These are phyloP conservation scores for Phytophthora hibernalis DNA, from an alignment of 352 stramenopile species.

Conservation along the genomic window DNA sequence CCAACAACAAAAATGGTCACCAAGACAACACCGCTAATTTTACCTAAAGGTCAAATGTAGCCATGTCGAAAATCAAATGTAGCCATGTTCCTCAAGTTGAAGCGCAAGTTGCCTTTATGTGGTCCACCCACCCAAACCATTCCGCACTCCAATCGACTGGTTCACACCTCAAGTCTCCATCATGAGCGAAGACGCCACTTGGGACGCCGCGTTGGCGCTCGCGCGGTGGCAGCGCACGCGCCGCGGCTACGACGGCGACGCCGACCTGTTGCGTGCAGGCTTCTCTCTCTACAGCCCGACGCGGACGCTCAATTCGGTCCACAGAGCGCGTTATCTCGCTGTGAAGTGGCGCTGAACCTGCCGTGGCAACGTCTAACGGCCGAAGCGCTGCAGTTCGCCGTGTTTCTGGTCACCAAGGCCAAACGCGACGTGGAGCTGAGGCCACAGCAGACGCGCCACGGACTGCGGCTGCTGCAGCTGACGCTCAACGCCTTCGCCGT, in stretches of 20 bases:
- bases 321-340: conserved; percentile 33
- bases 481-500: conserved; percentile 53
- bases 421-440: conserved; percentile 42
- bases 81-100: conserved; percentile 13
- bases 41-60: conserved; percentile 20
- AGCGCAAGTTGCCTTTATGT: conserved; percentile 24
- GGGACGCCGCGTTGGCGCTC: conserved; percentile 65
- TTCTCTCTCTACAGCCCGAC: conserved; percentile 43
- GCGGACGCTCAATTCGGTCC: conserved; percentile 17
- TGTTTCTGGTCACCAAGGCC: conserved; percentile 70
- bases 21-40: too few relatives aligned
- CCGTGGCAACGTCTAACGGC: conserved; percentile 62
- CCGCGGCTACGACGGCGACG: conserved; percentile 59
- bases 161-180: conserved; percentile 15
- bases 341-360: conserved; percentile 63
- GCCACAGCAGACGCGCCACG: conserved; percentile 43
- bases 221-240: conserved; percentile 72
- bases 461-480: conserved; percentile 64
- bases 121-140: conserved; percentile 3
- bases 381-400: conserved; percentile 72
- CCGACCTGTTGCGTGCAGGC: conserved; percentile 45
- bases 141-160: conserved; percentile 19
- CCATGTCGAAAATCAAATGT: conserved; percentile 19
- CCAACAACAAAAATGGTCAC: not conserved
- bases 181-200: conserved; percentile 32